Percentiles rank a stretch among this genome's conserved stretches.
Evolutionary conservation across 148 eudicot species (phyloP).

Genomic region (Polygonum aviculare): DNA sequence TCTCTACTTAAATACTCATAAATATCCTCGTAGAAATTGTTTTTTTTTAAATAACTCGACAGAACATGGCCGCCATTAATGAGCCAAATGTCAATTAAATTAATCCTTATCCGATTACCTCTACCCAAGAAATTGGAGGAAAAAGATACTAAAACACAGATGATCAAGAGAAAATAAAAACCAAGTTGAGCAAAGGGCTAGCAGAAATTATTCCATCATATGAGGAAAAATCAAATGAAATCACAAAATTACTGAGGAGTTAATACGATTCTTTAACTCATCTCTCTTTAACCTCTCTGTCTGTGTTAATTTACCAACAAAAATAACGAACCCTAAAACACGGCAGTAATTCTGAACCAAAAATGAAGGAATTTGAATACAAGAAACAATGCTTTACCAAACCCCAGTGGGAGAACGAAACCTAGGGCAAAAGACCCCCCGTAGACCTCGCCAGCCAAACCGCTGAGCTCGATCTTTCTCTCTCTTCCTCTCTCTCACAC

Average conservation of each 20-base stretch:
- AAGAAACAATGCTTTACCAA: conserved; percentile 6
- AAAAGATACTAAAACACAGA: background rate
- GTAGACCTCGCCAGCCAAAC: conserved; percentile 7
- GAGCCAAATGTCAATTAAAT: background rate
- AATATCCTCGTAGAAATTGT: background rate
- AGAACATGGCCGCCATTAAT: conserved; percentile 7
- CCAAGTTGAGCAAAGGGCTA: background rate
- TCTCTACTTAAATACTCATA: background rate
- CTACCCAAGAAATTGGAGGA: background rate
- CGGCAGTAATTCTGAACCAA: background rate
- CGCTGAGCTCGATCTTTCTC: conserved; percentile 4
- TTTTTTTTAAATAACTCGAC: background rate
- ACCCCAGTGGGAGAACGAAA: background rate
- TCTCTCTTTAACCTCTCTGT: background rate
- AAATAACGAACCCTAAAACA: background rate
- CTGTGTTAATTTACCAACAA: background rate
- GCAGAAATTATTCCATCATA: background rate
- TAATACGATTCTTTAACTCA: background rate
- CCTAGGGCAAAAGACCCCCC: background rate
- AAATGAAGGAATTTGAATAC: background rate
- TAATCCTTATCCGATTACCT: conserved; percentile 3
- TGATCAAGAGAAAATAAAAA: background rate
- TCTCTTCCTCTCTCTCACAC: background rate
- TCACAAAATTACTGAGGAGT: background rate
- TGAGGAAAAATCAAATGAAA: background rate